Evolutionary conservation across 805 yeast species (phyloP).

Genomic region (Saturnispora serradocipensis): DNA sequence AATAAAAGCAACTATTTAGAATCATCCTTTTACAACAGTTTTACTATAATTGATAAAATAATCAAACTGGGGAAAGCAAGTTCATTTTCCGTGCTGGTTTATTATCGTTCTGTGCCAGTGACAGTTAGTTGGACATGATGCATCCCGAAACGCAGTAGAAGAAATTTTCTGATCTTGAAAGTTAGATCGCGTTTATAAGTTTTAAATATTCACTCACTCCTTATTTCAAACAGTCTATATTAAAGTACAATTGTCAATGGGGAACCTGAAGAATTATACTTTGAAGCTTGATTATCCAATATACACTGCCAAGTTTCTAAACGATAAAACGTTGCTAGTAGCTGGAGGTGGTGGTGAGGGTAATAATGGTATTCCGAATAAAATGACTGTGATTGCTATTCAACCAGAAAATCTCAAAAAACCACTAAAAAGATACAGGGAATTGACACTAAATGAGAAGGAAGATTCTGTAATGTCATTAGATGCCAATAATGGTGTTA

Average conservation of each 20-base stretch:
- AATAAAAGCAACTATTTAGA: too few relatives aligned
- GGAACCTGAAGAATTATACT: slow-evolving; percentile 12
- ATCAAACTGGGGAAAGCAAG: too few relatives aligned
- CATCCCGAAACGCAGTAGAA: too few relatives aligned
- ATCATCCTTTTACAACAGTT: too few relatives aligned
- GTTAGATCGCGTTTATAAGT: not conserved
- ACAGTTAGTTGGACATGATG: not conserved
- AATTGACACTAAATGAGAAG: slow-evolving; percentile 38
- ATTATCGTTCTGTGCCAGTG: too few relatives aligned
- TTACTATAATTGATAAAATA: too few relatives aligned
- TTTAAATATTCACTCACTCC: not conserved
- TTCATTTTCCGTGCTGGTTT: too few relatives aligned
- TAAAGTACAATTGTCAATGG: not conserved
- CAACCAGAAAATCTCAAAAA: slow-evolving; percentile 41
- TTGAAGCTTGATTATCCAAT: slow-evolving; percentile 59
- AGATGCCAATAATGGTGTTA: slow-evolving; percentile 44
- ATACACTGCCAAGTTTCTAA: slow-evolving; percentile 65
- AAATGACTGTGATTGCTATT: slow-evolving; percentile 56
- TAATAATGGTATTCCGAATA: slow-evolving; percentile 79
- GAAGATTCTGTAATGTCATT: slow-evolving; percentile 89
- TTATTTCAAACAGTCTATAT: not conserved
- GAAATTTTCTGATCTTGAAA: not conserved
- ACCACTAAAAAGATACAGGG: slow-evolving; percentile 51
- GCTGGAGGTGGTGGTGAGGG: slow-evolving; percentile 98
- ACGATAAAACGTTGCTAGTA: slow-evolving; percentile 51